Base-by-base conservation (phyloP, 352 stramenopile species). In the Phytopythium aichiense region DNA sequence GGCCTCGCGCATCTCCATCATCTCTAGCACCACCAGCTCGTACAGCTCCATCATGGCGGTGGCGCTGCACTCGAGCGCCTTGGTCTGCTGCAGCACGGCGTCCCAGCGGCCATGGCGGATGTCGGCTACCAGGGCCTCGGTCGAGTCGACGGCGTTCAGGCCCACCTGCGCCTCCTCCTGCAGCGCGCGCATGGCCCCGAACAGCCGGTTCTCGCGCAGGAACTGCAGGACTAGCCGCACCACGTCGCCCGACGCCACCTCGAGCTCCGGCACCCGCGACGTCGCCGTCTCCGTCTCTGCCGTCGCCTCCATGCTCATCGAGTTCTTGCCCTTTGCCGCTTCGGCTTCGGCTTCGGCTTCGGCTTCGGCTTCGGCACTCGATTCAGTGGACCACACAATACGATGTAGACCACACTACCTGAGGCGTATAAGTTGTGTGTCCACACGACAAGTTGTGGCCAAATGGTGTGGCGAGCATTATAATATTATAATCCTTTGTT, bases 161-260 rank as follows among this genome's bases (percentile, higher is more conserved):
- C 83, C 81, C 56, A 97, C 81, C 63, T 94, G 85, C 11, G 87
- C 74, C 73, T 98, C 91, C 23, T 94, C 74, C 67, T 98, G 89
- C 49, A 98, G 73, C 56, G 86, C 71, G 23, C 80, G 73, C 76
- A 98, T 84, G 11, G 89, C 76, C 28, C 73, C 54, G 48, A 91
- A 91, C 11, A 98, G 74, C 12, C 84, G 78, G 67, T 97, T 94
- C 72, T 98, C 93, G 58, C 92, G 82, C 40, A 97, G 79, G 59
- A 96, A 98, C 75, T 97, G 89, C 64, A 97, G 82, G 58, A 98
- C 91, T 30, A 98, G 73, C 28, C 89, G 86, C 57, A 97, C 77
- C 52, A 91, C 84, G 60, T 98, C 91, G 61, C 78, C 71, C 18
- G 80, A 74, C 55, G 87, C 75, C 50, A 91, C 77, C 53, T 91